A percentile compares a stretch with the other conserved stretches of the same genome.
Evolutionary conservation across 2,329 filamentous ascomycete genomes (phyloP).

Genomic region (Pseudogymnoascus sp.): DNA sequence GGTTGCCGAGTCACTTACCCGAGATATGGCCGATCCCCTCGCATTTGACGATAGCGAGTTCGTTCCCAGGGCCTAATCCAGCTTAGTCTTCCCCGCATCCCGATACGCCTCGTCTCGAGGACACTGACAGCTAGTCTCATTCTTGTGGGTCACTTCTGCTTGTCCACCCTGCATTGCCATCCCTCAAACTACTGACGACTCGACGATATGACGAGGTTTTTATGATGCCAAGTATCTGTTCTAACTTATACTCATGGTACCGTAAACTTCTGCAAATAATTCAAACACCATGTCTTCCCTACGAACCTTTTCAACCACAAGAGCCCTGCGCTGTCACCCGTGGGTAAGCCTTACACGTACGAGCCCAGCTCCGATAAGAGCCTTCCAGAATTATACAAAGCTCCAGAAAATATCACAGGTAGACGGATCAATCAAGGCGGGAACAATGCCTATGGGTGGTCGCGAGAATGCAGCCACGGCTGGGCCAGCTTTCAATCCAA

Average conservation of each 20-base stretch:
- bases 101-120: not conserved
- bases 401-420: not conserved
- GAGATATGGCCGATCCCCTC: not conserved
- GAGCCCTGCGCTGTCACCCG: not conserved
- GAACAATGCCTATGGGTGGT: conserved; percentile 20
- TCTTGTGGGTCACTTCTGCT: not conserved
- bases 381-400: not conserved
- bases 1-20: not conserved
- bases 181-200: not conserved
- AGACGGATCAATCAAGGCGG: not conserved
- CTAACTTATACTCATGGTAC: not conserved
- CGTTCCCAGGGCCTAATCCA: not conserved
- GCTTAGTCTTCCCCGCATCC: not conserved
- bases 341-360: not conserved
- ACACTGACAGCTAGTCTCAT: not conserved
- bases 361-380: not conserved
- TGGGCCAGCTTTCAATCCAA: conserved; percentile 56
- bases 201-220: not conserved
- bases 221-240: not conserved
- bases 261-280: not conserved
- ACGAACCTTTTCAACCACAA: not conserved
- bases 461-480: conserved; percentile 13
- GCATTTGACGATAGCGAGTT: not conserved
- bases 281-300: not conserved
- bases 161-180: not conserved